Conservation (phyloP, 148 eudicot genomes). For the Silene latifolia region DNA sequence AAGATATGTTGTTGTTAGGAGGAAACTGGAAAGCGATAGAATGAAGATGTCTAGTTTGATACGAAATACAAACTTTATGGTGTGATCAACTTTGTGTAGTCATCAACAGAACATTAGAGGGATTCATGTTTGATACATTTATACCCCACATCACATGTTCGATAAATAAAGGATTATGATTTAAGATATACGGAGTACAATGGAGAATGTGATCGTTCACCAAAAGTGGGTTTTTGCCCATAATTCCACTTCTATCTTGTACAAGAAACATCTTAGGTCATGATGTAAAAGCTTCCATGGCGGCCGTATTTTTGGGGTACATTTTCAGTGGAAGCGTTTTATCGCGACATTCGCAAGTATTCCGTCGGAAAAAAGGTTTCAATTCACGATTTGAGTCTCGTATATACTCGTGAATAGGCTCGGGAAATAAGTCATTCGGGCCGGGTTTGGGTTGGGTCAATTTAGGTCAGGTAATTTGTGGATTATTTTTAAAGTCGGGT, state of each 20-base stretch:
- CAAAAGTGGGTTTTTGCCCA: slow-evolving; percentile 8
- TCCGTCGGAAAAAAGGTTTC: not conserved
- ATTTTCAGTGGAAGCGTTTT: not conserved
- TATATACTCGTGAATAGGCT: not conserved
- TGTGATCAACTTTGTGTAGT: not conserved
- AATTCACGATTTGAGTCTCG: too few species aligned
- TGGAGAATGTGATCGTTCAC: not conserved
- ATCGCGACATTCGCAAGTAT: not conserved
- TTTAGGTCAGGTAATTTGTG: too few species aligned
- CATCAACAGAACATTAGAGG: not conserved
- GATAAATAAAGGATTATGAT: not conserved
- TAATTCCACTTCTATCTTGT: not conserved
- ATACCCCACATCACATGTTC: slow-evolving; percentile 9
- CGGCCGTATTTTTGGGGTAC: not conserved
- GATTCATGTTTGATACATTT: not conserved
- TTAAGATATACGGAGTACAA: not conserved
- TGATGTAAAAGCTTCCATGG: not conserved
- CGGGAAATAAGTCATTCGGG: too few species aligned
- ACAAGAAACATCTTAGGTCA: not conserved
- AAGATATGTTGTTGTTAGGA: too few species aligned
- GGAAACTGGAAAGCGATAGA: not conserved
- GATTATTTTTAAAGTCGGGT: too few species aligned
- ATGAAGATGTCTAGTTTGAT: not conserved
- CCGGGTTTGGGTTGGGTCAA: too few species aligned
- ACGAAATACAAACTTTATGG: not conserved